phyloP scores from a whole-genome alignment of 257 asterid genomes.

The Plectranthus barbatus region DNA sequence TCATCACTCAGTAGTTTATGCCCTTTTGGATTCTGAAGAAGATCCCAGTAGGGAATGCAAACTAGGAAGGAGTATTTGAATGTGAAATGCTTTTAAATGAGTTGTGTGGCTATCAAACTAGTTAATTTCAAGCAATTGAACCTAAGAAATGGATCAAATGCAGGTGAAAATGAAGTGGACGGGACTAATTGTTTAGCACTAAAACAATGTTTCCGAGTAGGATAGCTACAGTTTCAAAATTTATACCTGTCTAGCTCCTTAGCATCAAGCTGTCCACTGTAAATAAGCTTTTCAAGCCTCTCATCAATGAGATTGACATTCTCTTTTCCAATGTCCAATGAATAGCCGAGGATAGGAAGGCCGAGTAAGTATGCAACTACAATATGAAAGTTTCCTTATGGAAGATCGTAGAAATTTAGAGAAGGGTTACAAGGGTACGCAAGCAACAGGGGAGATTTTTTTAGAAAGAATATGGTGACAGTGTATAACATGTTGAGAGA shows the following conservation, averaged over 20 bases:
- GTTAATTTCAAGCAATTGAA: neutral
- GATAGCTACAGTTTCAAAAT: neutral
- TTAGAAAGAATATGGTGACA: no score
- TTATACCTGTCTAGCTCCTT: slow-evolving; percentile 88
- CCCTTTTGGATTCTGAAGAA: neutral
- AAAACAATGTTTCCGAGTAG: neutral
- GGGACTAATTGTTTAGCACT: neutral
- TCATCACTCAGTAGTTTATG: neutral
- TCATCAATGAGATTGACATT: slow-evolving; percentile 81
- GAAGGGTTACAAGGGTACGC: no score
- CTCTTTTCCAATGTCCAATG: slow-evolving; percentile 93
- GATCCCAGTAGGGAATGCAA: neutral
- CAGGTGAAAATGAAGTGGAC: neutral
- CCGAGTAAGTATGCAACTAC: slow-evolving; percentile 86
- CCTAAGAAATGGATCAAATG: slow-evolving; percentile 1
- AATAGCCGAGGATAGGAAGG: slow-evolving; percentile 84
- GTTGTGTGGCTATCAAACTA: neutral
- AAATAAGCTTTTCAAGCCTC: slow-evolving; percentile 78
- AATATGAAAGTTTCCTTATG: slow-evolving; percentile 1
- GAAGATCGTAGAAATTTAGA: neutral
- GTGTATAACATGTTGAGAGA: no score
- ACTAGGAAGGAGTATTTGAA: neutral
- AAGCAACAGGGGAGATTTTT: no score
- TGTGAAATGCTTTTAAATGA: neutral
- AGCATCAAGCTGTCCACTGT: slow-evolving; percentile 92